A percentile compares a stretch with the other conserved stretches of the same genome.
phyloP scores from a whole-genome alignment of 805 yeast species.

The Spathaspora gorwiae region DNA sequence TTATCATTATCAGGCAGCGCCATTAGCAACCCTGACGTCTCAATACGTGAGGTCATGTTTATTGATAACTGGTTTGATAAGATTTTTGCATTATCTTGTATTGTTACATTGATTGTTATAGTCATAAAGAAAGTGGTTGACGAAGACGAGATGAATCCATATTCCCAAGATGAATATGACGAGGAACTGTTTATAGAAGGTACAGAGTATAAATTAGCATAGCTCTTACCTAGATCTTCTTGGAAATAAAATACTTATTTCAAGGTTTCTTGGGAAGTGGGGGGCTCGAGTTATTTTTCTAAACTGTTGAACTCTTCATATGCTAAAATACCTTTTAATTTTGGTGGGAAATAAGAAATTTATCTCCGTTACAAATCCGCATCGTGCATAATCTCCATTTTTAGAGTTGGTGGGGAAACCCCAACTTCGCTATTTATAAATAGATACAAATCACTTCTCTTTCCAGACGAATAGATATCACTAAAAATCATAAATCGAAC shows the following conservation, averaged over 20 bases:
- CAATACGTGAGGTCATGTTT: conserved; percentile 37
- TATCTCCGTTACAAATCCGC: too few species aligned
- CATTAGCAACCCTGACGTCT: conserved; percentile 13
- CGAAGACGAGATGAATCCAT: conserved; percentile 8
- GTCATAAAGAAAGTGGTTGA: conserved; percentile 16
- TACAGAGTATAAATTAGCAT: conserved; percentile 8
- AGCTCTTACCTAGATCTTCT: not conserved
- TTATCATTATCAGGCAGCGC: conserved; percentile 32
- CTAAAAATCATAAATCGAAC: not conserved
- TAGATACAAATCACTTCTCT: too few species aligned
- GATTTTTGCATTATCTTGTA: conserved; percentile 43
- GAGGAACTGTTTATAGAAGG: conserved; percentile 32
- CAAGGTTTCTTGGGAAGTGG: too few species aligned
- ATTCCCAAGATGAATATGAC: conserved; percentile 19
- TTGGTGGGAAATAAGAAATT: too few species aligned
- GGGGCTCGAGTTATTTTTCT: too few species aligned
- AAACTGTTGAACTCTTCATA: too few species aligned
- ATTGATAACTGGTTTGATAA: conserved; percentile 51
- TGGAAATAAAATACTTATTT: too few species aligned
- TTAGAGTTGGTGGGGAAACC: too few species aligned
- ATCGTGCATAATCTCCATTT: too few species aligned
- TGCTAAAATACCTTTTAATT: too few species aligned
- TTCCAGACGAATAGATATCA: too few species aligned
- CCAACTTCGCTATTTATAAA: too few species aligned
- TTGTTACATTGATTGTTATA: conserved; percentile 26